phyloP scores from a whole-genome alignment of 1,284 basidiomycete species.

The Ganoderma lingzhi region DNA sequence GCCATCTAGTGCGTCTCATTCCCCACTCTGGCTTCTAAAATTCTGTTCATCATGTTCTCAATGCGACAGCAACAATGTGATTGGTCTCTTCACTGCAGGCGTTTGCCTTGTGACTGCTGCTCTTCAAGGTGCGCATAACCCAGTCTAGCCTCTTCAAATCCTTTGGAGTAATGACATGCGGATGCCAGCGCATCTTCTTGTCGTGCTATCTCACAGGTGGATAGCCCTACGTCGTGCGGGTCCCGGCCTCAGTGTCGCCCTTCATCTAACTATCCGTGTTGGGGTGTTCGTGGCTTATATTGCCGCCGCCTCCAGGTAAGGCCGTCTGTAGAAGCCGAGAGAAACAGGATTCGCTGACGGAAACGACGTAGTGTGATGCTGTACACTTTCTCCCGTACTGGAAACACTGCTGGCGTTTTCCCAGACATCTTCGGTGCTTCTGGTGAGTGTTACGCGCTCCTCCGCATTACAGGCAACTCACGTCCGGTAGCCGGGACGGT shows the following conservation, averaged over 20 bases:
- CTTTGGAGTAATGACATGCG: not conserved
- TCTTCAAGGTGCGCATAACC: conserved; percentile 32
- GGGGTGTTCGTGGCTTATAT: conserved; percentile 35
- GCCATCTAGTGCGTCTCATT: conserved; percentile 31
- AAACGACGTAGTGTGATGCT: conserved; percentile 24
- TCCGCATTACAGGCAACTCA: not conserved
- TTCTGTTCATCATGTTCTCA: not conserved
- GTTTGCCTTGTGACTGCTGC: conserved; percentile 32
- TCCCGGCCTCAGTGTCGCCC: conserved; percentile 22
- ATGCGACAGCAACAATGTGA: conserved; percentile 18
- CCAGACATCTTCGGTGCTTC: conserved; percentile 41
- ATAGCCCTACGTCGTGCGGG: conserved; percentile 27
- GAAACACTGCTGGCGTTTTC: conserved; percentile 23
- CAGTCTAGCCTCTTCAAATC: not conserved
- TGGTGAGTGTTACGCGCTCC: conserved; percentile 24
- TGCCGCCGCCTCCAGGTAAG: conserved; percentile 36
- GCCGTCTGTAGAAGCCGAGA: not conserved
- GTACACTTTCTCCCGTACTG: conserved; percentile 25
- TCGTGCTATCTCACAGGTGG: conserved; percentile 30
- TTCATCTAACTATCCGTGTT: conserved; percentile 32
- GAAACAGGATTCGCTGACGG: not conserved
- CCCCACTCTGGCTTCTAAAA: not conserved
- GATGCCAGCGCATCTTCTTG: conserved; percentile 30
- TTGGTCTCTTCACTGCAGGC: conserved; percentile 33
- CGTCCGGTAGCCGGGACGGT: conserved; percentile 34